Conservation (phyloP, 768 basidiomycete genomes). For the Hygrophorus russula region DNA sequence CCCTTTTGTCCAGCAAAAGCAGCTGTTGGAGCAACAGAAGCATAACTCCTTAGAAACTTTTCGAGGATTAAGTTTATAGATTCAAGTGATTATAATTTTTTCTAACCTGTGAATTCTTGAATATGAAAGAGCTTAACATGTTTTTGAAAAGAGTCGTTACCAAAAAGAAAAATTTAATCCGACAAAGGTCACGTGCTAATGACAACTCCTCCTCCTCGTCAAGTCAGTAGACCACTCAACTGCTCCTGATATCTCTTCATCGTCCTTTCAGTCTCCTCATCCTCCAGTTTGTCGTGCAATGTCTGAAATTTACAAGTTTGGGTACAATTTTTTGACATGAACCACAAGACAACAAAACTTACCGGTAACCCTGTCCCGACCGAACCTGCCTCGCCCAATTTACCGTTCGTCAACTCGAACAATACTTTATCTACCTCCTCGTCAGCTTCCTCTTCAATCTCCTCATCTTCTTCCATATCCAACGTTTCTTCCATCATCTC, state of each 20-base stretch:
- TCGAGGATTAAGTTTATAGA: conserved; percentile 10
- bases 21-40: conserved; percentile 75
- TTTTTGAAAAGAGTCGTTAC: conserved; percentile 6
- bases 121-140: conserved; percentile 52
- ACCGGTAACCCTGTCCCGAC: conserved; percentile 71
- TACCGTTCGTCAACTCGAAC: conserved; percentile 91
- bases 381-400: conserved; percentile 76
- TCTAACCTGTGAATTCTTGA: conserved; percentile 38
- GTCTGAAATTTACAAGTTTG: conserved; percentile 25
- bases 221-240: conserved; percentile 77
- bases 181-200: neutral
- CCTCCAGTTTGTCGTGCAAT: conserved; percentile 50
- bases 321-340: too few species aligned
- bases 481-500: conserved; percentile 96
- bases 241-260: conserved; percentile 89
- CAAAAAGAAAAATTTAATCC: neutral
- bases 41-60: conserved; percentile 52
- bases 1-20: conserved; percentile 87
- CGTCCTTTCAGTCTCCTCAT: conserved; percentile 76
- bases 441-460: conserved; percentile 92
- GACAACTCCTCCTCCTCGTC: conserved; percentile 14
- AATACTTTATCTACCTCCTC: conserved; percentile 95
- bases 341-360: conserved; percentile 19
- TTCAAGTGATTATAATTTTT: neutral
- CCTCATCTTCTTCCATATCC: conserved; percentile 88